Base-by-base conservation (phyloP, 2,329 filamentous ascomycete genomes). In the Colletotrichum eleusines region DNA sequence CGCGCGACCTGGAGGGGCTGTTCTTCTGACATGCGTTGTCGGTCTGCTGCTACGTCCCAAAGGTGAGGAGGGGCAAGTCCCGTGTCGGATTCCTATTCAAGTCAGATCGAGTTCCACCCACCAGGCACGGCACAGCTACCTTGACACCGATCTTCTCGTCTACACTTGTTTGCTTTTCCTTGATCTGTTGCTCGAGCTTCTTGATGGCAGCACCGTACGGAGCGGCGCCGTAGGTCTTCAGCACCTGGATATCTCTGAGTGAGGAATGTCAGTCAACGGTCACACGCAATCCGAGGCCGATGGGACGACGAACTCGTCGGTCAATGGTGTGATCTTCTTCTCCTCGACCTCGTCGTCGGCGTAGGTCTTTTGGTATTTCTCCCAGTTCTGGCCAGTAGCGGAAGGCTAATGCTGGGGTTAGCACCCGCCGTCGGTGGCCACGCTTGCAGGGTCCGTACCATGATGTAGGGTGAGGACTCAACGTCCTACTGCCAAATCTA, bases 171-270 rank as follows among this genome's bases (percentile, higher is more conserved):
- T 99, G 96, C 83, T 97, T 97, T 82, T 99, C 96, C 83, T 98
- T 99, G 87, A 99, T 98, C 84, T 98, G 93, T 83, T 98, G 97
- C 85, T 99, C 96, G 73, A 99, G 92, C 85, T 96, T 97, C 89
- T 97, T 98, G 79, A 99, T 86, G 72, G 94, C 92, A 58, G 94
- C 92, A 75, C 94, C 95, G 79, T 99, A 99, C 40, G 96, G 96
- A 69, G 96, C 96, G 44, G 95, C 95, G 78, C 97, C 97, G 83
- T 99, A 99, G 73, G 96, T 99, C 87, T 98, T 99, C 77, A 99
- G 90, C 75, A 99, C 96, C 86, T 98, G 95, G 78, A 99, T 99
- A 86, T 99, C 96, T 87, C 95, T 98, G 74, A 38, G 59, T 50
- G 42, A 44, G 20, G 8, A 76, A 72, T 77, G 76, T 73, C 62